phyloP scores from a whole-genome alignment of 2,329 filamentous ascomycete species.

The Aspergillus sp. region DNA sequence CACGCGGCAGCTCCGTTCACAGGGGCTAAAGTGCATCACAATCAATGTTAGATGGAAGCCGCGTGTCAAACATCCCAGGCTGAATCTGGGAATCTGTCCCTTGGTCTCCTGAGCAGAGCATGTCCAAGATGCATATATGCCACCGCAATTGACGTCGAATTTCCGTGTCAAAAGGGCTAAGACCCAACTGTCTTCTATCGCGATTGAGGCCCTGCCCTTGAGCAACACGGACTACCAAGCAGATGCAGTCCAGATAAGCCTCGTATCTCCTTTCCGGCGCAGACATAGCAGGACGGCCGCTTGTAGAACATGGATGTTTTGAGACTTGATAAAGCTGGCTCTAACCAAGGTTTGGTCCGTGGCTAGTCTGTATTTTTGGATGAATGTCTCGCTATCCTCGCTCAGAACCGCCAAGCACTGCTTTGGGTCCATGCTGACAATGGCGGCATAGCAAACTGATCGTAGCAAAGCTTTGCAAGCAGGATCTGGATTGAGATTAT shows the following conservation, averaged over 20 bases:
- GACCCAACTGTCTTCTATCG: not conserved
- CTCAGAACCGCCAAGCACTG: constrained; percentile 6
- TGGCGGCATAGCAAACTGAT: constrained; percentile 12
- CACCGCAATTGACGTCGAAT: constrained; percentile 25
- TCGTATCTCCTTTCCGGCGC: constrained; percentile 5
- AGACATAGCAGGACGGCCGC: constrained; percentile 13
- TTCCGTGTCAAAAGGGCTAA: constrained; percentile 14
- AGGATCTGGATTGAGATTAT: not conserved
- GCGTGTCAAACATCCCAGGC: constrained; percentile 16
- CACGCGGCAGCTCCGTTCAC: constrained; percentile 7
- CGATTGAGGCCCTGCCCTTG: constrained; percentile 3
- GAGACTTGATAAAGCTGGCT: constrained; percentile 10
- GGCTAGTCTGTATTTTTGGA: constrained; percentile 3
- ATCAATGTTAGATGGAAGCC: constrained; percentile 19
- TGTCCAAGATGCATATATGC: constrained; percentile 23
- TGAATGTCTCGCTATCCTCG: constrained; percentile 1
- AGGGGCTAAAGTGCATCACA: constrained; percentile 13
- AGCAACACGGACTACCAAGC: constrained; percentile 2
- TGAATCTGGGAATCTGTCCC: constrained; percentile 19
- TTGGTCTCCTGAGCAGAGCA: constrained; percentile 21
- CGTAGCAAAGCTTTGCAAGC: constrained; percentile 5
- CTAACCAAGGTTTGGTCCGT: constrained; percentile 6
- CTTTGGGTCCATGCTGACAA: constrained; percentile 8
- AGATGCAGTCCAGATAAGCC: constrained; percentile 6
- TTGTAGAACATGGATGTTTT: constrained; percentile 10